Evolutionary conservation across 2,329 filamentous ascomycete species (phyloP).

Genomic region (Aspergillus nomiae): DNA sequence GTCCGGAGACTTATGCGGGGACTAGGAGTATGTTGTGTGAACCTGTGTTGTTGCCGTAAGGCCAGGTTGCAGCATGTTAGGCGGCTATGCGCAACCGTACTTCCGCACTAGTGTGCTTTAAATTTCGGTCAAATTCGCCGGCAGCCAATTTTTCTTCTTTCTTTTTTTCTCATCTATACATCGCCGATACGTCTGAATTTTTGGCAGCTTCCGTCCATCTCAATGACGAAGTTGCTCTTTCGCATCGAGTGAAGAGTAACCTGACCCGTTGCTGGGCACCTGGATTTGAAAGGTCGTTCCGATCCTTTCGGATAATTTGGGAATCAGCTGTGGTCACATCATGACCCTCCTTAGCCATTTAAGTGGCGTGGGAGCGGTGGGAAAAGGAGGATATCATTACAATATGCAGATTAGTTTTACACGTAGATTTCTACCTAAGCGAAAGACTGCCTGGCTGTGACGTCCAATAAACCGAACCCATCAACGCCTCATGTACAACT

Average conservation of each 20-base stretch:
- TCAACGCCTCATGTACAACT: slow-evolving; percentile 21
- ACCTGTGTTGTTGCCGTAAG: slow-evolving; percentile 39
- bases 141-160: slow-evolving; percentile 39
- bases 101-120: slow-evolving; percentile 25
- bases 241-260: slow-evolving; percentile 68
- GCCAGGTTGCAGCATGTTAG: slow-evolving; percentile 49
- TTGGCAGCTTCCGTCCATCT: slow-evolving; percentile 56
- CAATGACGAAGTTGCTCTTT: slow-evolving; percentile 61
- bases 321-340: slow-evolving; percentile 73
- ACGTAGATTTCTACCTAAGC: background rate
- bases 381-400: background rate
- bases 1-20: slow-evolving; percentile 31
- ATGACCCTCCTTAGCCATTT: slow-evolving; percentile 1
- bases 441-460: background rate
- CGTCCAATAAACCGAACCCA: slow-evolving; percentile 10
- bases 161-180: slow-evolving; percentile 36
- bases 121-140: slow-evolving; percentile 29
- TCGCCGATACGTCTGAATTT: slow-evolving; percentile 55
- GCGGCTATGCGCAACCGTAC: slow-evolving; percentile 38
- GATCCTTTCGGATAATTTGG: slow-evolving; percentile 64
- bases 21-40: slow-evolving; percentile 40
- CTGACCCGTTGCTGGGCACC: slow-evolving; percentile 71
- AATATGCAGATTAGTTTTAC: slow-evolving; percentile 8
- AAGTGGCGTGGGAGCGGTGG: background rate
- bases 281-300: slow-evolving; percentile 66